Percentiles rank a stretch among this genome's conserved stretches.
Conservation (phyloP, 805 yeast species). For the Cyberlindnera euphorbiiphila region DNA sequence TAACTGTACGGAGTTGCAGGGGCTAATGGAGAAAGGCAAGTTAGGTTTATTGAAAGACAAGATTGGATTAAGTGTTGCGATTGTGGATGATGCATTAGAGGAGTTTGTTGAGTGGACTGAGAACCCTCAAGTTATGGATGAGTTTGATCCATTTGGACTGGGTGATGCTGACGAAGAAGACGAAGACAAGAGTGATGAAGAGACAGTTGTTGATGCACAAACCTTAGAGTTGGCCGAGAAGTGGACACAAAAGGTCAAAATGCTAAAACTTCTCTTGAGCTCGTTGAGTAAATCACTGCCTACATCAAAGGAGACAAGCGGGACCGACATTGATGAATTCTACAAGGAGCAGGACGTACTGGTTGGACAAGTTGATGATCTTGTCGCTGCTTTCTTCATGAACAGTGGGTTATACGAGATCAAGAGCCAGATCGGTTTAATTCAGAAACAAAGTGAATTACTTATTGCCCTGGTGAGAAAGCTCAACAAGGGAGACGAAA, state of each 20-base stretch:
- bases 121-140: slow-evolving; percentile 45
- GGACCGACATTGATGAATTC: slow-evolving; percentile 45
- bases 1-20: slow-evolving; percentile 48
- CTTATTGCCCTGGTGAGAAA: slow-evolving; percentile 32
- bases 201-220: slow-evolving; percentile 31
- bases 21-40: slow-evolving; percentile 45
- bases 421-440: slow-evolving; percentile 32
- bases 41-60: slow-evolving; percentile 47
- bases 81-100: slow-evolving; percentile 59
- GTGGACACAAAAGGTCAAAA: slow-evolving; percentile 52
- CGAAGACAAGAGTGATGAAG: slow-evolving; percentile 26
- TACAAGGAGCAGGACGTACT: slow-evolving; percentile 39
- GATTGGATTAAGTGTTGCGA: slow-evolving; percentile 39
- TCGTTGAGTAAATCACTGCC: slow-evolving; percentile 60
- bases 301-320: slow-evolving; percentile 31
- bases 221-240: slow-evolving; percentile 38
- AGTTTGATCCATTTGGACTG: slow-evolving; percentile 52
- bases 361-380: slow-evolving; percentile 49
- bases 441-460: slow-evolving; percentile 14
- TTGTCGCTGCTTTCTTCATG: slow-evolving; percentile 54
- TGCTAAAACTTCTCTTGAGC: slow-evolving; percentile 54
- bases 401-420: slow-evolving; percentile 26
- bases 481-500: slow-evolving; percentile 46
- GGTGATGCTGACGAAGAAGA: slow-evolving; percentile 32
- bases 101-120: slow-evolving; percentile 70